Base-by-base conservation (phyloP, 306 rosid genomes). In the Ochetophila trinervis region DNA sequence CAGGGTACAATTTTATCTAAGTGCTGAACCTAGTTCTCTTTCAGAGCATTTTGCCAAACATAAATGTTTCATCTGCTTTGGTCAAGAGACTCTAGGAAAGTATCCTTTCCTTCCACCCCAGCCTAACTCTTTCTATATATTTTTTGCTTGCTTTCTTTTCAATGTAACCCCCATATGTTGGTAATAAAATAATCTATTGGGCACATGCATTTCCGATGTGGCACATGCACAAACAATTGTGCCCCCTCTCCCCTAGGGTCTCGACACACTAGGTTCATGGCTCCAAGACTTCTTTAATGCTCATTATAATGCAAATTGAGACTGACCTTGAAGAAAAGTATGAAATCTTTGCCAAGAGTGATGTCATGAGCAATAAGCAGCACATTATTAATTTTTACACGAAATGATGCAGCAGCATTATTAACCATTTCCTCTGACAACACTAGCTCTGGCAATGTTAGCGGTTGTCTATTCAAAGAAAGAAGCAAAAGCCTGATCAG, bases 361-460 rank as follows among this genome's bases (percentile, higher is more conserved):
- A 93, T 89, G 67, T 87, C 95, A 64, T 93, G 98, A 74, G 98
- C 98, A 82, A 93, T 81, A 76, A 84, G 89, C 65, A 93, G 86
- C 65, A 81, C 76, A 62, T 78, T 84, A 40, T 93, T 89, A 79
- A 93, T 79, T 80, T 87, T 93, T 34, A 82, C 98, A 30, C 98
- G 98, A 78, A 89, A 65, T 19, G 98, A 84, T 65, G 98, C 97
- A 14, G 98, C 98, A 17, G 80, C 98, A 24, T 76, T 82, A 63
- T 82, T 83, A 51, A 93, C 98, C 90, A 93, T 85, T 82, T 93
- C 98, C 88, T 93, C 98, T 27, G 98, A 84, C 66, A 93, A 74
- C 61, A 81, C 95, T 78, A 93, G 82, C 79, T 86, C 94, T 6
- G 91, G 96, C 74, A 89, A 76, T 16, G 83, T 20, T 49, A 80